Conservation (phyloP, 345 rosid genomes). For the Brassica incana region DNA sequence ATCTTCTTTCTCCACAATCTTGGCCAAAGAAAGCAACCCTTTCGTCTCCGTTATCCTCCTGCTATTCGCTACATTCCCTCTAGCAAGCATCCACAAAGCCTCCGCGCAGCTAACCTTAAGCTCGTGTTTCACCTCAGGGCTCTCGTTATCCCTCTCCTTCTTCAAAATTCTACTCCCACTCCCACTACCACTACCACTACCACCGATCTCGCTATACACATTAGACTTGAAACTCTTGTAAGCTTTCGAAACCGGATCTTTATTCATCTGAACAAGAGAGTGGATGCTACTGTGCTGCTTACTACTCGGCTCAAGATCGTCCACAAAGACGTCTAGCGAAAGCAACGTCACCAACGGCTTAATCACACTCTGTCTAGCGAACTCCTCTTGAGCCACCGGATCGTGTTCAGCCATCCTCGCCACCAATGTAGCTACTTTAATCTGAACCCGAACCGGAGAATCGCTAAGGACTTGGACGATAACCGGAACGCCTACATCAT, state of each 20-base stretch:
- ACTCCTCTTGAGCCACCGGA: constrained; percentile 69
- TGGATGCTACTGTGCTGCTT: constrained; percentile 60
- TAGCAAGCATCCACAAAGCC: constrained; percentile 89
- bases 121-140: constrained; percentile 56
- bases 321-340: constrained; percentile 62
- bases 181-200: no score
- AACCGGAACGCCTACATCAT: constrained; percentile 59
- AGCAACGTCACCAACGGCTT: constrained; percentile 75
- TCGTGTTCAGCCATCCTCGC: constrained; percentile 80
- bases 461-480: constrained; percentile 67
- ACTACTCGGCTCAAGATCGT: constrained; percentile 51
- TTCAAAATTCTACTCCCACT: constrained; percentile 44
- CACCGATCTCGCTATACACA: constrained; percentile 42
- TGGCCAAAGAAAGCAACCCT: constrained; percentile 88
- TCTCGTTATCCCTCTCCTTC: constrained; percentile 76
- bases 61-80: constrained; percentile 67
- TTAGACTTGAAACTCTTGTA: constrained; percentile 48
- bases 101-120: constrained; percentile 64
- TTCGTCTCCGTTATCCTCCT: constrained; percentile 82
- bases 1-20: constrained; percentile 66
- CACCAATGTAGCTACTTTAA: constrained; percentile 57
- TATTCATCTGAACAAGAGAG: constrained; percentile 73
- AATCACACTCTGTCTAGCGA: constrained; percentile 79
- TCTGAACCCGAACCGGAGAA: constrained; percentile 71
- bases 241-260: constrained; percentile 31